Percentiles rank a stretch among this genome's conserved stretches.
These are phyloP conservation scores for Chlorella sp. DNA, from an alignment of 139 green algal species.

Conservation along the genomic window DNA sequence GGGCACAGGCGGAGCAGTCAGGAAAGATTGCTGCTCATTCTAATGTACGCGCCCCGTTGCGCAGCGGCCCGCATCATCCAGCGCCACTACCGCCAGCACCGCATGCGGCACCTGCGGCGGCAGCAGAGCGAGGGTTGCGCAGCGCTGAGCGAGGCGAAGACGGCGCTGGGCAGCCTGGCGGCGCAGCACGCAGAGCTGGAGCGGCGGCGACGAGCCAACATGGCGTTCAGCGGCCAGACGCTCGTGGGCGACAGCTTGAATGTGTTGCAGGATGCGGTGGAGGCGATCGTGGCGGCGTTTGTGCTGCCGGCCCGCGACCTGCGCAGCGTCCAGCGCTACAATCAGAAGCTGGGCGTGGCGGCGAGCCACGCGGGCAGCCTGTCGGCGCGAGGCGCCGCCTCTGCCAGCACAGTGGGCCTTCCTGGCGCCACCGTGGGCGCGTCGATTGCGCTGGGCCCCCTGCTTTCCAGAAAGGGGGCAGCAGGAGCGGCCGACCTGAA, in stretches of 20 bases:
- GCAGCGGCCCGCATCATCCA: slow-evolving; percentile 49
- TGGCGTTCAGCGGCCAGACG: slow-evolving; percentile 52
- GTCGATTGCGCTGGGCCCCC: too few relatives aligned
- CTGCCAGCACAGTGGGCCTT: too few relatives aligned
- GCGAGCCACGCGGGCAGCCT: background rate
- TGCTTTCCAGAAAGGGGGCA: too few relatives aligned
- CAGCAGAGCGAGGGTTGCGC: slow-evolving; percentile 14
- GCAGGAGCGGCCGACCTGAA: too few relatives aligned
- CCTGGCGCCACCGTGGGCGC: too few relatives aligned
- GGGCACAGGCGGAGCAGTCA: background rate
- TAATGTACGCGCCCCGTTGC: slow-evolving; percentile 7
- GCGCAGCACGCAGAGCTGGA: slow-evolving; percentile 43
- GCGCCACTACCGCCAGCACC: slow-evolving; percentile 33
- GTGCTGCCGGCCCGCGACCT: slow-evolving; percentile 52
- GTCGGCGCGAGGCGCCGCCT: too few relatives aligned
- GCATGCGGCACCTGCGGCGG: slow-evolving; percentile 15
- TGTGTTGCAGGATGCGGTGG: slow-evolving; percentile 50
- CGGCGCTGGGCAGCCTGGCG: slow-evolving; percentile 29
- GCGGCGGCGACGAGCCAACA: slow-evolving; percentile 30
- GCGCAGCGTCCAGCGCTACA: background rate
- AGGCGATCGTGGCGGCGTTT: slow-evolving; percentile 49
- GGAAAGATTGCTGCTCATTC: background rate
- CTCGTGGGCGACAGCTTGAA: slow-evolving; percentile 47
- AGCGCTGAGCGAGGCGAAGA: slow-evolving; percentile 18
- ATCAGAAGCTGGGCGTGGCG: background rate